Percentiles rank a stretch among this genome's conserved stretches.
These are phyloP conservation scores for Leccinum fuscescens DNA, from an alignment of 1,284 basidiomycete genomes.

Conservation along the genomic window DNA sequence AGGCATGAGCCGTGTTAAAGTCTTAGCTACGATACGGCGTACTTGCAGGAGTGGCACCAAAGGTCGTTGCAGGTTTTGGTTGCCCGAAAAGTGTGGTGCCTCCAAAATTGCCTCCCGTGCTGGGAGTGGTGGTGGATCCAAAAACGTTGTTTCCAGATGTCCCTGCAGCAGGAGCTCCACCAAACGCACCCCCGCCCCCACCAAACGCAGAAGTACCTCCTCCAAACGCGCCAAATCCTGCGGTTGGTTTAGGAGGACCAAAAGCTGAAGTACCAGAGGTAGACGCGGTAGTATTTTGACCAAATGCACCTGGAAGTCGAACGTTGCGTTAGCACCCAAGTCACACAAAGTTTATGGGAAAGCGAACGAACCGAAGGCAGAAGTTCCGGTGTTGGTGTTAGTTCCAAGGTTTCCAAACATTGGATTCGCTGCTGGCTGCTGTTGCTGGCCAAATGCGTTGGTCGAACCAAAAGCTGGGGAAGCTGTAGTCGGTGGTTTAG, in stretches of 20 bases:
- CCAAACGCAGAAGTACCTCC: conserved; percentile 44
- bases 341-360: conserved; percentile 9
- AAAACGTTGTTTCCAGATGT: conserved; percentile 43
- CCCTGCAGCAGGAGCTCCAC: conserved; percentile 24
- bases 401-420: conserved; percentile 68
- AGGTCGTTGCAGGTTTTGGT: conserved; percentile 49
- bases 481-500: conserved; percentile 34
- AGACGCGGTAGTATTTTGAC: conserved; percentile 40
- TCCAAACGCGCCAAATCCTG: conserved; percentile 68
- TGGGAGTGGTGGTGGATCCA: conserved; percentile 37
- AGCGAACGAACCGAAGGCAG: conserved; percentile 59
- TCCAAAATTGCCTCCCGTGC: conserved; percentile 40
- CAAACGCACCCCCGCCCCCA: conserved; percentile 34
- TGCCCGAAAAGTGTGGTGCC: conserved; percentile 43
- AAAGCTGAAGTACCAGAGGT: conserved; percentile 49
- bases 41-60: conserved; percentile 44
- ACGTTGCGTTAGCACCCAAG: conserved; percentile 16
- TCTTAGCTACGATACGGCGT: conserved; percentile 14
- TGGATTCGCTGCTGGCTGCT: conserved; percentile 69
- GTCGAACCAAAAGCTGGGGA: conserved; percentile 38
- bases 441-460: conserved; percentile 47
- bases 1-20: conserved; percentile 13
- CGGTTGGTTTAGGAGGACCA: conserved; percentile 60
- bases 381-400: conserved; percentile 36
- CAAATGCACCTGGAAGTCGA: conserved; percentile 56